Conservation (phyloP, 805 yeast species). For the Ascoidea rubescens region DNA sequence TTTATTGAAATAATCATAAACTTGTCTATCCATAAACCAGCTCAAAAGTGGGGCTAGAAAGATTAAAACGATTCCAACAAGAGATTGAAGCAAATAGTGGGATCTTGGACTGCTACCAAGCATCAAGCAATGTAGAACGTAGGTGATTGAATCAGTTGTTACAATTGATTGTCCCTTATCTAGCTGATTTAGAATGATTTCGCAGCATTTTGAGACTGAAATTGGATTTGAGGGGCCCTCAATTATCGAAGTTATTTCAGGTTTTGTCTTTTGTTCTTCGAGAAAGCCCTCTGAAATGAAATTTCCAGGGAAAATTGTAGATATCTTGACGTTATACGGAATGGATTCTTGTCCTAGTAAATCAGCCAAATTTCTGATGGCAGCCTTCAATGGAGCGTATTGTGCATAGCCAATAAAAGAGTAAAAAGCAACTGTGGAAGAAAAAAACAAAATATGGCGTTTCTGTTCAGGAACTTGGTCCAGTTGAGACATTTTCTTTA, state of each 20-base stretch:
- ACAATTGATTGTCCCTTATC: conserved; percentile 56
- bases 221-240: conserved; percentile 79
- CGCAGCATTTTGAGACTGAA: conserved; percentile 51
- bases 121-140: conserved; percentile 55
- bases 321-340: conserved; percentile 53
- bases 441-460: conserved; percentile 41
- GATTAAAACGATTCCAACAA: conserved; percentile 33
- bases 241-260: conserved; percentile 63
- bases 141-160: conserved; percentile 75
- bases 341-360: conserved; percentile 69
- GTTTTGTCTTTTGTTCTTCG: conserved; percentile 75
- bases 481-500: conserved; percentile 25
- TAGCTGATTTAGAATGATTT: conserved; percentile 39
- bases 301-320: conserved; percentile 78
- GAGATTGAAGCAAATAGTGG: conserved; percentile 36
- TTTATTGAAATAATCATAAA: conserved; percentile 32
- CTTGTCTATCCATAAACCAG: conserved; percentile 35
- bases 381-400: conserved; percentile 83
- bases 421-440: conserved; percentile 71
- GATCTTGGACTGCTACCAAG: conserved; percentile 61
- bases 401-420: conserved; percentile 87
- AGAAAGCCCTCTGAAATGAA: conserved; percentile 78
- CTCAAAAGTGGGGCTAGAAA: conserved; percentile 49
- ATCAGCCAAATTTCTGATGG: conserved; percentile 62
- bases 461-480: background rate